Base-by-base conservation (phyloP, 768 basidiomycete genomes). In the Rubroboletus satanas region DNA sequence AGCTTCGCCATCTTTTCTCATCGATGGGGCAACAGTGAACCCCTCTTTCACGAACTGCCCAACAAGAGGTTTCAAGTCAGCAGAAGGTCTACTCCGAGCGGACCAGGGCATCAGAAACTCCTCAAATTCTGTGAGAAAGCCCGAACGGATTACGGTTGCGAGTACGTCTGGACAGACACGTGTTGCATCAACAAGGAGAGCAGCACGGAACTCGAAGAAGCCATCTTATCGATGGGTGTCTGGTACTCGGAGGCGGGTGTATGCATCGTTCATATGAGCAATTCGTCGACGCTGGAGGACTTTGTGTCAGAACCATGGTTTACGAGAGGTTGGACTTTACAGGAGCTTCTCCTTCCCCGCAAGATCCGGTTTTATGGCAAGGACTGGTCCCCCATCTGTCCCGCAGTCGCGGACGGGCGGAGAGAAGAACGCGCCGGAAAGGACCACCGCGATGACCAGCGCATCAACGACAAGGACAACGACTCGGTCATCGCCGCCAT, bases 121-220 rank as follows among this genome's bases (percentile, higher is more conserved):
- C 31, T 52, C 51, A 62, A 56, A 39, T 69, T 67, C 33, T 67
- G 66, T 26, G 62, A 69, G 14, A 69, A 62, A 36, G 67, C 67
- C 26, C 18, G 61, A 21, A 14, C 29, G 14, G 66, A 67, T 21
- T 68, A 64, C 12, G 60, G 61, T 12, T 60, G 66, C 42, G 55
- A 66, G 56, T 61, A 67, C 38, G 69, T 57, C 48, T 72, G 65
- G 66, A 38, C 65, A 49, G 65, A 66, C 32, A 66, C 58, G 7
- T 66, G 65, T 46, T 66, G 66, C 45, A 66, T 67, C 45, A 66
- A 67, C 54, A 66, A 60, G 53, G 66, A 67, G 45, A 65, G 41
- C 15, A 55, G 61, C 35, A 17, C 66, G 1, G 71, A 71, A 10
- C 53, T 72, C 28, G 67, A 67, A 42, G 66, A 68, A 18, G 66